phyloP scores from a whole-genome alignment of 345 rosid genomes.

The Eucalyptus coolabah region DNA sequence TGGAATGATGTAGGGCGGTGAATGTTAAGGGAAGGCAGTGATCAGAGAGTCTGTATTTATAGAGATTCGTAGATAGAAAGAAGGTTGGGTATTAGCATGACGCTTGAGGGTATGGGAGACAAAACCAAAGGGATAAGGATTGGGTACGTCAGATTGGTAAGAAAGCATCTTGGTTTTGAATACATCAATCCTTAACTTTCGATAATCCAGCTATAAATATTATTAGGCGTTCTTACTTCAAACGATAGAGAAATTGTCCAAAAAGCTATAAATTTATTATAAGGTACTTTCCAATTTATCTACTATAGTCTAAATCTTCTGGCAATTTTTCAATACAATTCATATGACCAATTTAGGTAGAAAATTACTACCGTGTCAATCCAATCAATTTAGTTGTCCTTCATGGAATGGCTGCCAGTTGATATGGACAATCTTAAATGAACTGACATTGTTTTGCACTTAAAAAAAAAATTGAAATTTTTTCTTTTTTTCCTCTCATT shows the following conservation, averaged over 20 bases:
- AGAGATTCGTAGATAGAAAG: not conserved
- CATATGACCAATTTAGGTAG: not conserved
- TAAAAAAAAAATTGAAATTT: rapidly evolving
- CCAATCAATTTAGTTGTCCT: rapidly evolving
- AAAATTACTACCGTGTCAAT: rapidly evolving
- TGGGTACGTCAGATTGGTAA: not conserved
- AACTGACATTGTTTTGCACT: not conserved
- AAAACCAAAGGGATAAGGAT: not conserved
- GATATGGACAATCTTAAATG: not conserved
- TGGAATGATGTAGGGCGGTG: not conserved
- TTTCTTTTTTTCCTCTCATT: not conserved
- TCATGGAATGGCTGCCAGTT: rapidly evolving
- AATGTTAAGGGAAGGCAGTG: not conserved
- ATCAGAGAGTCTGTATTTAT: not conserved
- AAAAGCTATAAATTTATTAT: not conserved
- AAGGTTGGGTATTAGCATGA: not conserved
- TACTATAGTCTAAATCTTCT: not conserved
- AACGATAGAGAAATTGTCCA: rapidly evolving
- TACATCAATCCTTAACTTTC: not conserved
- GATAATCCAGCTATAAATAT: not conserved
- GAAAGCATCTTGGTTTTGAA: not conserved
- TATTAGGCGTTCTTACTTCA: not conserved
- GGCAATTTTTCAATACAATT: rapidly evolving
- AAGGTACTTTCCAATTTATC: not conserved
- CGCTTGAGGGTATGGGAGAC: not conserved